phyloP scores from a whole-genome alignment of 257 asterid genomes.

The Echites panduratus region DNA sequence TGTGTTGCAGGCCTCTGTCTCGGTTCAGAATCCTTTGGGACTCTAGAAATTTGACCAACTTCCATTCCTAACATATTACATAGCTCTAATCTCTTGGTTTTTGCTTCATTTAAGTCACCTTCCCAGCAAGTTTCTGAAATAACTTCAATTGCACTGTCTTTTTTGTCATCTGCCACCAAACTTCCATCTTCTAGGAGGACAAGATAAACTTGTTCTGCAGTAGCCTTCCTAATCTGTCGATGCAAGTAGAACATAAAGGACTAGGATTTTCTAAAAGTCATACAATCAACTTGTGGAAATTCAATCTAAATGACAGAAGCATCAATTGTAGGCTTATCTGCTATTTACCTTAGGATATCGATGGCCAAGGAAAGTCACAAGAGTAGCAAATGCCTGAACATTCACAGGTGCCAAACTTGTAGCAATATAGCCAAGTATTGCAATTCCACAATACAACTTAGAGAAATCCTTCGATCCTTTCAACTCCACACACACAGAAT shows the following conservation, averaged over 20 bases:
- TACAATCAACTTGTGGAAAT: not conserved
- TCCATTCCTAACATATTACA: conserved; percentile 50
- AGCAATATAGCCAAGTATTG: conserved; percentile 81
- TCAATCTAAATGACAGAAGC: not conserved
- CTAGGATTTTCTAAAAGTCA: not conserved
- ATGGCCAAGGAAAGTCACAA: conserved; percentile 65
- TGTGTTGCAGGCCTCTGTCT: conserved; percentile 23
- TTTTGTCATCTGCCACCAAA: conserved; percentile 53
- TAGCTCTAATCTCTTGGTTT: conserved; percentile 50
- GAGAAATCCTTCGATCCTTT: conserved; percentile 81
- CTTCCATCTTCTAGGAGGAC: conserved; percentile 63
- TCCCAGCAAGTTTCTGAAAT: conserved; percentile 91
- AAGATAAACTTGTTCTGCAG: conserved; percentile 80
- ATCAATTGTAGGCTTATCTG: not conserved
- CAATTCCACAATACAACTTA: conserved; percentile 75
- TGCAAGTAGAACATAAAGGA: not conserved
- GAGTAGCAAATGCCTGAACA: conserved; percentile 54
- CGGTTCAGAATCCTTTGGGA: conserved; percentile 24
- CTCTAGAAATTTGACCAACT: conserved; percentile 22
- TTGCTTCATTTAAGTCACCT: conserved; percentile 74
- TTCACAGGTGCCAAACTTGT: conserved; percentile 54
- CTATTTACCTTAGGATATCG: conserved; percentile 80
- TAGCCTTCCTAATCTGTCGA: conserved; percentile 64
- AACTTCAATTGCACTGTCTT: conserved; percentile 62
- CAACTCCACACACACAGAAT: conserved; percentile 58